Evolutionary conservation across 2,329 filamentous ascomycete species (phyloP).

Genomic region (Kalaharituber pfeilii): DNA sequence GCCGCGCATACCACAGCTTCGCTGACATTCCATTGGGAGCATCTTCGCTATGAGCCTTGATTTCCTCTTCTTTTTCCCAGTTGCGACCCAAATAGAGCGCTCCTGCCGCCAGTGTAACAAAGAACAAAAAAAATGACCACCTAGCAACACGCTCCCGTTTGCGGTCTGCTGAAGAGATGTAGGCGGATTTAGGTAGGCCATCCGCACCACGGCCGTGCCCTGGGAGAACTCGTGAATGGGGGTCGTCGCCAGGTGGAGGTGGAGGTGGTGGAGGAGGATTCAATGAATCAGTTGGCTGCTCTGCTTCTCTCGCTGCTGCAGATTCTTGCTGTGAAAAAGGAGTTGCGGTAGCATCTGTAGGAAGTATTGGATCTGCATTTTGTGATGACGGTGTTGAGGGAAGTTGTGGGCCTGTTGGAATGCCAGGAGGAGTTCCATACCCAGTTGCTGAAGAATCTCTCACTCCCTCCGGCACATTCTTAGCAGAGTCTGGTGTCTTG

Average conservation of each 20-base stretch:
- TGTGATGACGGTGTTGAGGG: conserved; percentile 5
- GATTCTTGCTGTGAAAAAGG: conserved; percentile 4
- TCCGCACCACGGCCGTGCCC: conserved; percentile 7
- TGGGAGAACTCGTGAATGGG: conserved; percentile 1
- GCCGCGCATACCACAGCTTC: conserved; percentile 61
- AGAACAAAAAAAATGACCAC: conserved; percentile 48
- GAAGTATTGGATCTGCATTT: conserved; percentile 1
- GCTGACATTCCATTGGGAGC: conserved; percentile 61
- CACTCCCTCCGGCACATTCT: neutral
- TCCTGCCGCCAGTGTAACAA: conserved; percentile 39
- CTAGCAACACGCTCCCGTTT: conserved; percentile 61
- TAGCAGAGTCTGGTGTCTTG: neutral
- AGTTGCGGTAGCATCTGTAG: conserved; percentile 4
- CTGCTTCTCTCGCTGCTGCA: neutral
- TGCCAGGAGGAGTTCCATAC: neutral
- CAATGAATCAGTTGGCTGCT: neutral
- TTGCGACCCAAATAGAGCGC: conserved; percentile 67
- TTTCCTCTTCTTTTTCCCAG: conserved; percentile 64
- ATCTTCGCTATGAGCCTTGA: conserved; percentile 37
- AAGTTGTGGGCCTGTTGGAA: too few species aligned
- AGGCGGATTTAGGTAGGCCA: conserved; percentile 39
- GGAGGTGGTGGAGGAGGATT: neutral
- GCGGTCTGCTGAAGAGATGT: conserved; percentile 79
- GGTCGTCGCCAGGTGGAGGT: neutral
- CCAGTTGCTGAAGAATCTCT: neutral